Evolutionary conservation across 2,329 filamentous ascomycete genomes (phyloP).

Genomic region (Clarireedia paspali): DNA sequence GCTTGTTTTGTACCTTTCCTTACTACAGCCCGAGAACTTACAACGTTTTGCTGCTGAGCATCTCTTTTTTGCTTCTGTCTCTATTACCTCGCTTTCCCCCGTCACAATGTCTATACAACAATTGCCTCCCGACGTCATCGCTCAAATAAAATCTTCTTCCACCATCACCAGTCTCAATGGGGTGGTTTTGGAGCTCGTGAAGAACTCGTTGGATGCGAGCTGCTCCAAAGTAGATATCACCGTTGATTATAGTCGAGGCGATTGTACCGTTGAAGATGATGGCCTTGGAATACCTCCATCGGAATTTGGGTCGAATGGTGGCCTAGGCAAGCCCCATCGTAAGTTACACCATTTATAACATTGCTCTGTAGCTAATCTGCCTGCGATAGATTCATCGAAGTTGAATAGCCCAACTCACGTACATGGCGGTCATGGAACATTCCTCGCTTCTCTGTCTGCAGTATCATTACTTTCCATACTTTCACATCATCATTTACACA

Average conservation of each 20-base stretch:
- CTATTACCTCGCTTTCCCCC: neutral
- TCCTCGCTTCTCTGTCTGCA: conserved; percentile 68
- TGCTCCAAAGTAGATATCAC: conserved; percentile 61
- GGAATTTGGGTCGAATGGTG: conserved; percentile 66
- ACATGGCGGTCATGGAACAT: conserved; percentile 66
- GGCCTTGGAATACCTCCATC: conserved; percentile 65
- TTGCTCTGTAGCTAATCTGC: conserved; percentile 10
- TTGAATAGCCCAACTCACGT: conserved; percentile 37
- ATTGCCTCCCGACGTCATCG: conserved; percentile 62
- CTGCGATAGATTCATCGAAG: conserved; percentile 67
- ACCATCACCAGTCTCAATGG: conserved; percentile 66
- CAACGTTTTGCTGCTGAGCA: no score
- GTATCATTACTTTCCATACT: conserved; percentile 71
- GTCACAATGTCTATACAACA: conserved; percentile 50
- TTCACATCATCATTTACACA: conserved; percentile 57
- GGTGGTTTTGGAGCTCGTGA: conserved; percentile 64
- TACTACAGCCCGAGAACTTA: neutral
- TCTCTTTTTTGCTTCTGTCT: neutral
- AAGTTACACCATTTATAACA: conserved; percentile 28
- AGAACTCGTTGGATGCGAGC: conserved; percentile 78
- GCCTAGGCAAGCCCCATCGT: conserved; percentile 69
- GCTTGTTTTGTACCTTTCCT: neutral
- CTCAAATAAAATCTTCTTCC: conserved; percentile 81
- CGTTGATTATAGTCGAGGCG: conserved; percentile 68
- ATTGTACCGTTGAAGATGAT: conserved; percentile 77